Evolutionary conservation across 164 flowering plant species (phyloP).

Genomic region (Berberis vulgaris): DNA sequence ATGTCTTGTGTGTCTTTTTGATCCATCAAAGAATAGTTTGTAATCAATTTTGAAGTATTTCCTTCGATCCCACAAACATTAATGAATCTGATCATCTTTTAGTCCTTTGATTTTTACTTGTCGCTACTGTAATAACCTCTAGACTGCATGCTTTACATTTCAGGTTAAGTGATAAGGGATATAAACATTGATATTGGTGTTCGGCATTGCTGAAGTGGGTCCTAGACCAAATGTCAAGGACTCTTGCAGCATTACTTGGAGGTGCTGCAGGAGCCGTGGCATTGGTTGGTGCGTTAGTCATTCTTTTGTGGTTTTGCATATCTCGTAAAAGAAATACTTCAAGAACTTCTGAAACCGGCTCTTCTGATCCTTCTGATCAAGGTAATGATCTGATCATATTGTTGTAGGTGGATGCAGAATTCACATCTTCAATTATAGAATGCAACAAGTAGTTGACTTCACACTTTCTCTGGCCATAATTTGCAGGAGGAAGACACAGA

Average conservation of each 20-base stretch:
- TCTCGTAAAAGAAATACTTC: constrained; percentile 38
- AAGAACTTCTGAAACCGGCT: constrained; percentile 81
- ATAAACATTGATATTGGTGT: constrained; percentile 15
- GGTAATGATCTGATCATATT: constrained; percentile 22
- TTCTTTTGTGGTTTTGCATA: constrained; percentile 55
- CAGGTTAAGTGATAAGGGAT: constrained; percentile 35
- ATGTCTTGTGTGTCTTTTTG: no score
- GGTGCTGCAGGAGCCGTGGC: constrained; percentile 96
- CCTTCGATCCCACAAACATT: no score
- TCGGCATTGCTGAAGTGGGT: constrained; percentile 32
- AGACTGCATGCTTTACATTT: constrained; percentile 6
- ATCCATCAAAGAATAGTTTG: no score
- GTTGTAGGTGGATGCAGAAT: no score
- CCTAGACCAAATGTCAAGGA: constrained; percentile 69
- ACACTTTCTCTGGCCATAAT: constrained; percentile 1
- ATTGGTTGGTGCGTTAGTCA: constrained; percentile 46
- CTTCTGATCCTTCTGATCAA: constrained; percentile 78
- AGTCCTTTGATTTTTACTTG: neutral
- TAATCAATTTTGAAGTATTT: no score
- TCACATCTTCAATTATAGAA: neutral
- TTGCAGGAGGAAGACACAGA: constrained; percentile 43
- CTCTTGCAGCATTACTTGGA: constrained; percentile 86
- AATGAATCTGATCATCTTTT: neutral
- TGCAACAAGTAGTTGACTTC: neutral
- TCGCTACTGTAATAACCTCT: constrained; percentile 2